Conservation (phyloP, 768 basidiomycete genomes). For the Solioccasus polychromus region DNA sequence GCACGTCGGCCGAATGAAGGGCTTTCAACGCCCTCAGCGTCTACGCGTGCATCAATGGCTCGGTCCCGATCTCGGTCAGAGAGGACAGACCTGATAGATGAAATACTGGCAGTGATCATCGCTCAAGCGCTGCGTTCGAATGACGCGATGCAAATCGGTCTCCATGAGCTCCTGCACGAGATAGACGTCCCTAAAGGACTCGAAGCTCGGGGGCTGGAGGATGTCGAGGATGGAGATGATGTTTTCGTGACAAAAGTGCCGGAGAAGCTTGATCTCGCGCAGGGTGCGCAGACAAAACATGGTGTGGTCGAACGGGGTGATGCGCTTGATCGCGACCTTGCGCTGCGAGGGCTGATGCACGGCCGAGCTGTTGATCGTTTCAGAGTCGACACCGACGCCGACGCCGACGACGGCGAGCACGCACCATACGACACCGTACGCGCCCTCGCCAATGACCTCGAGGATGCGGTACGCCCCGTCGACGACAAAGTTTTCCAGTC, state of each 20-base stretch:
- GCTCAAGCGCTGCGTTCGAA: constrained; percentile 88
- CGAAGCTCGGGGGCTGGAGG: constrained; percentile 70
- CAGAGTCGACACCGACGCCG: not conserved
- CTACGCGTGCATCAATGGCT: constrained; percentile 32
- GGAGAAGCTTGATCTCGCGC: constrained; percentile 89
- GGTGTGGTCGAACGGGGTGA: constrained; percentile 91
- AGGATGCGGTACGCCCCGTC: constrained; percentile 64
- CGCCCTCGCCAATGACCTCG: constrained; percentile 91
- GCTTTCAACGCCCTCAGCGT: constrained; percentile 93
- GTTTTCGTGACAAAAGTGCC: constrained; percentile 82
- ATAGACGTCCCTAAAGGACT: constrained; percentile 84
- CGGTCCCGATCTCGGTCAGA: not conserved
- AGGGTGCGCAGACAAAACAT: constrained; percentile 87
- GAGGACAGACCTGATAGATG: constrained; percentile 73
- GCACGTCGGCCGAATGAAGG: constrained; percentile 90
- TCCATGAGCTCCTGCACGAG: constrained; percentile 78
- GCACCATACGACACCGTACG: constrained; percentile 85
- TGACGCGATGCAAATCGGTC: constrained; percentile 95
- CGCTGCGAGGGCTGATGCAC: constrained; percentile 73
- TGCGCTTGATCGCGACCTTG: constrained; percentile 94
- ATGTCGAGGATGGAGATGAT: constrained; percentile 97
- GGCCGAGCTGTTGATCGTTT: constrained; percentile 53
- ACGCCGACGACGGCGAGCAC: constrained; percentile 12
- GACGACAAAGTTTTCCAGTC: constrained; percentile 47
- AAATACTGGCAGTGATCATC: constrained; percentile 99